Conservation (phyloP, 176 grass and related monocot species). For the Elaeis guineensis region DNA sequence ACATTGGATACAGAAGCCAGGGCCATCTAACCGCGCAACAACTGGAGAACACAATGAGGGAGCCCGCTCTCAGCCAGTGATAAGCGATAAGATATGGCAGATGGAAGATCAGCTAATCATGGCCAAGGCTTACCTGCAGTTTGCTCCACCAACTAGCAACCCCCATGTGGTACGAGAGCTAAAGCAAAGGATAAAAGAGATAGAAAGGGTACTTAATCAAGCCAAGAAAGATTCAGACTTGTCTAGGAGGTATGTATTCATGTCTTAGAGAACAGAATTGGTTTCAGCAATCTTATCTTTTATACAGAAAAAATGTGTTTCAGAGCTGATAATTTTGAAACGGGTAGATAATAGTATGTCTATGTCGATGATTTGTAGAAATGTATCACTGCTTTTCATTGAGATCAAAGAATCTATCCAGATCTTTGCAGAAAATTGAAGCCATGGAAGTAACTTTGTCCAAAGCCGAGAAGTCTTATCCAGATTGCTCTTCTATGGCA, state of each 20-base stretch:
- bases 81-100: conserved; percentile 59
- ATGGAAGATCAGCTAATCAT: conserved; percentile 82
- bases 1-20: conserved; percentile 26
- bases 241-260: conserved; percentile 45
- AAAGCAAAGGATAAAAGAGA: conserved; percentile 74
- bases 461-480: conserved; percentile 48
- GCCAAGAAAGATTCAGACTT: conserved; percentile 32
- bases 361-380: too few relatives aligned
- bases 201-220: conserved; percentile 50
- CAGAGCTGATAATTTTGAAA: too few relatives aligned
- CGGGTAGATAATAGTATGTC: too few relatives aligned
- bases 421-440: conserved; percentile 72
- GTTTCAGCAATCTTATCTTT: too few relatives aligned
- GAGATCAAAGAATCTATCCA: conserved; percentile 31
- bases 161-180: conserved; percentile 49
- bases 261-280: too few relatives aligned
- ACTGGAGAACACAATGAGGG: conserved; percentile 33
- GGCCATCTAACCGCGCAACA: conserved; percentile 20
- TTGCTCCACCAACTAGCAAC: conserved; percentile 41
- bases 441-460: conserved; percentile 59
- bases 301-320: too few relatives aligned
- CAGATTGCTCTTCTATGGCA: conserved; percentile 58
- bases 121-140: conserved; percentile 61
- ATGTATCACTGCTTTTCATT: conserved; percentile 21
- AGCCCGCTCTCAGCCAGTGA: conserved; percentile 21